Base-by-base conservation (phyloP, 2,329 filamentous ascomycete species). In the Apiospora kogelbergensis region DNA sequence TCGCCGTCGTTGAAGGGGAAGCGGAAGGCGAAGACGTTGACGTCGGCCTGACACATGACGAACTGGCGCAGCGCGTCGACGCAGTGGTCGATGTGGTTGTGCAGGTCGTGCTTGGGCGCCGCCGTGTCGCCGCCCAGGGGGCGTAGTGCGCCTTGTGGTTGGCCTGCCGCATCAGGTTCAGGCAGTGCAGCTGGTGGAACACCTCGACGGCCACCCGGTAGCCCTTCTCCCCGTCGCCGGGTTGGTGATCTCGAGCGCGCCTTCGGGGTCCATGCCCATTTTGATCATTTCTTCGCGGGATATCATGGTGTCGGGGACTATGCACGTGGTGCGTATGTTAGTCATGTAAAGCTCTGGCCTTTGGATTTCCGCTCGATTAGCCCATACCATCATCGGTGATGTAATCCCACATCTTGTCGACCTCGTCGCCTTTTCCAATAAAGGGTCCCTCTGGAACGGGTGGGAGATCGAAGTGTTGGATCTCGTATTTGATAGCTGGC, bases 221-320 rank as follows among this genome's bases (percentile, higher is more conserved):
- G 0, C 88, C 88, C 45, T 84, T 82, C 68, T 86, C 81, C 22
- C 88, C 1, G 88, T 88, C 60, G 80, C 81, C 6, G 87, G 84
- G 71, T 90, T 81, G 11, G 83, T 85, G 71, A 88, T 84, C 73
- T 84, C 85, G n/a, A 89, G 80, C 0, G 86, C 86, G 26, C 83
- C 78, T 45, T 80, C 76, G 2, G 85, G 84, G 71, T 88, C 85
- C 4, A 85, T 79, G 5, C 84, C 83, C 0, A 90, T 82, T 26
- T 83, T 83, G 48, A 83, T 77, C 37, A 89, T 83, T 73, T 90
- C 87, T 6, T 83, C 79, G 26, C 82, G 79, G 0, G 84, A 84
- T 66, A 90, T 86, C 84, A 89, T 88, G 73, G 88, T 86, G 74
- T 90, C 88, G 45, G 88, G 88, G 33, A 90, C 87, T 87, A 68